phyloP scores from a whole-genome alignment of 768 basidiomycete species.

The Boletus rex-veris region DNA sequence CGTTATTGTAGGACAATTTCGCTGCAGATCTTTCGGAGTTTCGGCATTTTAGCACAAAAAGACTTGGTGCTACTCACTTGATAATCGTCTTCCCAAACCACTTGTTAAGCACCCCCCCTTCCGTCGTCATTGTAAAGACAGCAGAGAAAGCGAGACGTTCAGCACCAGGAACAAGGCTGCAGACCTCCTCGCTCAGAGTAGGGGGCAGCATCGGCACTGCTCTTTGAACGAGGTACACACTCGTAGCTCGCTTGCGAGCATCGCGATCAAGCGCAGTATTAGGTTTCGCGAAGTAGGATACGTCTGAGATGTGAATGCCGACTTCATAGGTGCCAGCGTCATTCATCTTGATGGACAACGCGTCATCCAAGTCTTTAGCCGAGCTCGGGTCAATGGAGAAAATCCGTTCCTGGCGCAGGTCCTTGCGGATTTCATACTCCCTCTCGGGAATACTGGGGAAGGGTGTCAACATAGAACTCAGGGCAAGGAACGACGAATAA shows the following conservation, averaged over 20 bases:
- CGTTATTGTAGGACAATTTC: conserved; percentile 79
- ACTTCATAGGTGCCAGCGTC: conserved; percentile 93
- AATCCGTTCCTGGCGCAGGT: conserved; percentile 77
- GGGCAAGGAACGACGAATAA: background rate
- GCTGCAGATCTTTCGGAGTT: conserved; percentile 66
- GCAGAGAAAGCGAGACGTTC: conserved; percentile 92
- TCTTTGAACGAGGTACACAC: conserved; percentile 94
- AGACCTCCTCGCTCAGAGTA: conserved; percentile 86
- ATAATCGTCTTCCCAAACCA: conserved; percentile 94
- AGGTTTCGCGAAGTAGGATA: conserved; percentile 91
- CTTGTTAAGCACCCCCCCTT: conserved; percentile 79
- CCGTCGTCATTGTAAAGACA: conserved; percentile 79
- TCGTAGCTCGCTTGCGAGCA: conserved; percentile 94
- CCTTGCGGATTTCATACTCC: conserved; percentile 84
- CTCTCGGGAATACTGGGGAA: conserved; percentile 74
- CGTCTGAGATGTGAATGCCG: conserved; percentile 95
- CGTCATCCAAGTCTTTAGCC: conserved; percentile 94
- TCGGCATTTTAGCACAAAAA: background rate
- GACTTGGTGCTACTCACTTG: conserved; percentile 49
- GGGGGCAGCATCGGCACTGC: conserved; percentile 97
- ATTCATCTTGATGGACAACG: conserved; percentile 81
- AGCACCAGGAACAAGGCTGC: conserved; percentile 82
- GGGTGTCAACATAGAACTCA: conserved; percentile 8
- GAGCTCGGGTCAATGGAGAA: conserved; percentile 92
- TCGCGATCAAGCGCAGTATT: conserved; percentile 98